These are phyloP conservation scores for Kazachstania martiniae DNA, from an alignment of 805 yeast genomes.

Conservation along the genomic window DNA sequence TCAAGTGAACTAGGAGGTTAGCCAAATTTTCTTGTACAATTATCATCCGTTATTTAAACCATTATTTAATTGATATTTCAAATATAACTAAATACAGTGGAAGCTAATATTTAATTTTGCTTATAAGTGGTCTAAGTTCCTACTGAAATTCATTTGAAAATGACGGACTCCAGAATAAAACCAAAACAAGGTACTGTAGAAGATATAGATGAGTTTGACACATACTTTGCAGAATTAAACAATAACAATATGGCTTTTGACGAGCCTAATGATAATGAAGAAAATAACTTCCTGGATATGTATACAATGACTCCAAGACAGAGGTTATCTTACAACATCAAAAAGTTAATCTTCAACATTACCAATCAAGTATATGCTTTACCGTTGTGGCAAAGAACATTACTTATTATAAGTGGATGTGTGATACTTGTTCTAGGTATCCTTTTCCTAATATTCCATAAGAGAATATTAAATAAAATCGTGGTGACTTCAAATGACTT, in stretches of 20 bases:
- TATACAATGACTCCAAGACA: constrained; percentile 26
- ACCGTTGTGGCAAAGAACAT: constrained; percentile 16
- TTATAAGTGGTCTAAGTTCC: too few relatives aligned
- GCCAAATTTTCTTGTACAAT: too few relatives aligned
- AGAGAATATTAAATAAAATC: constrained; percentile 23
- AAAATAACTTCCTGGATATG: constrained; percentile 24
- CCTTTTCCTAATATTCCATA: constrained; percentile 18
- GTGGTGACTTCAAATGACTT: constrained; percentile 38
- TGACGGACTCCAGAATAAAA: background rate
- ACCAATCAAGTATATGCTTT: constrained; percentile 10
- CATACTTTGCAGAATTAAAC: constrained; percentile 12
- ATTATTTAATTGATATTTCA: too few relatives aligned
- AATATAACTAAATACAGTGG: too few relatives aligned
- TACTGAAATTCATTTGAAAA: too few relatives aligned
- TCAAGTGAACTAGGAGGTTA: too few relatives aligned
- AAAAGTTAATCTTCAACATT: constrained; percentile 6
- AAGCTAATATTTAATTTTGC: too few relatives aligned
- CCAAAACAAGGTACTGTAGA: background rate
- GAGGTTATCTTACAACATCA: constrained; percentile 17
- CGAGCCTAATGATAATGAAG: constrained; percentile 9
- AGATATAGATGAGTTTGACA: constrained; percentile 4
- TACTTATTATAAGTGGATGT: constrained; percentile 8
- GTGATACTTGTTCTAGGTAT: constrained; percentile 10
- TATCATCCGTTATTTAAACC: too few relatives aligned
- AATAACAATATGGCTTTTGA: constrained; percentile 6